Evolutionary conservation across 2,329 filamentous ascomycete genomes (phyloP), one percentile per base, ranked within the genome.

Genomic region (Zymoseptoria ardabiliae): DNA sequence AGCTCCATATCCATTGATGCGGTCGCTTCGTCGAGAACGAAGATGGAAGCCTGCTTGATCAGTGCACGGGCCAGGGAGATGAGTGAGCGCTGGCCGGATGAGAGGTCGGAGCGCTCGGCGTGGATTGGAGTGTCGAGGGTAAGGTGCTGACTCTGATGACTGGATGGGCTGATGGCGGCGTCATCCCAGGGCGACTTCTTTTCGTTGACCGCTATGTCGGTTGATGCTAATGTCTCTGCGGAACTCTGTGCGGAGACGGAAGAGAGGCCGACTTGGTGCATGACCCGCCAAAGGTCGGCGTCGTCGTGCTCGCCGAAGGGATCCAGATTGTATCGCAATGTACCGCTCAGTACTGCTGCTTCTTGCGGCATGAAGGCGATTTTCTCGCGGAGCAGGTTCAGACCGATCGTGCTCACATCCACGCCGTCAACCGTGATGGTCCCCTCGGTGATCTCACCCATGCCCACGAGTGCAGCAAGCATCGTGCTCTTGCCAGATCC

Each of bases 281-380:
- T 20, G 3, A 20, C 21, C 13, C 25, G 52, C 52, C 21, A 35
- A 3, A 93, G 82, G 67, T 89, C 86, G 0, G 76, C 78, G 63
- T 93, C 89, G 1, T 78, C 82, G 68, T 90, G 84, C 61, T 88
- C 79, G 57, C 87, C 79, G 67, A 92, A 91, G 0, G 89, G 86
- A 68, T 93, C 90, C 4, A 93, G 79, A 68, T 93, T 93, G 50
- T 81, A 84, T 50, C 89, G 81, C 21, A 94, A 78, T 0, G 88
- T 91, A 20, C 90, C 90, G 10, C 19, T 13, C 4, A 54, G 7
- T 13, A 54, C 19, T 13, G 52, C 25, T 6, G 52, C 21, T 2
- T 54, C 52, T 30, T 54, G 52, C 0, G 90, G 89, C 57, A 94
- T 93, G 65, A 93, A 92, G 45, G 88, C 87, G 0, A 93, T 75